A percentile compares a stretch with the other conserved stretches of the same genome.
phyloP scores from a whole-genome alignment of 495 filamentous ascomycete genomes.

The Lasiosphaeria hispida region DNA sequence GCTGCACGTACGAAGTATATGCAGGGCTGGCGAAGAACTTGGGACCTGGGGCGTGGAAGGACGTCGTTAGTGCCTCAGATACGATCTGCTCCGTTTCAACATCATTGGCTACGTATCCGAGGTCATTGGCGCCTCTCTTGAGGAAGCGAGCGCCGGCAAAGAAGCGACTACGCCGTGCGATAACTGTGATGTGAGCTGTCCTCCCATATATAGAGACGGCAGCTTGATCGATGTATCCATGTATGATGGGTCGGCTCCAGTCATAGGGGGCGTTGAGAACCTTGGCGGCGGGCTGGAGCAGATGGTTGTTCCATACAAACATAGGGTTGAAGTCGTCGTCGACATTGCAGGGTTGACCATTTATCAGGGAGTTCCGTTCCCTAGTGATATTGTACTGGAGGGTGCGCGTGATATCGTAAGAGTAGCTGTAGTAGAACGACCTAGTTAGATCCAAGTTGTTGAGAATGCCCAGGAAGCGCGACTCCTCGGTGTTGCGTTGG shows the following conservation, averaged over 20 bases:
- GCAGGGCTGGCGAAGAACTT: slow-evolving; percentile 81
- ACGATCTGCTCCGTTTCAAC: slow-evolving; percentile 99
- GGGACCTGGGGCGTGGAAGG: slow-evolving; percentile 89
- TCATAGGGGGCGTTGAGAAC: slow-evolving; percentile 78
- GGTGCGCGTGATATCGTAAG: slow-evolving; percentile 91
- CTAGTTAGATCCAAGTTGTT: slow-evolving; percentile 85
- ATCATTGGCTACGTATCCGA: slow-evolving; percentile 97
- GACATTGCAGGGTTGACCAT: slow-evolving; percentile 57
- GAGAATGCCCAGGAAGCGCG: slow-evolving; percentile 81
- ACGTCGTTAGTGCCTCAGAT: slow-evolving; percentile 87
- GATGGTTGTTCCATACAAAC: slow-evolving; percentile 96
- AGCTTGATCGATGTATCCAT: slow-evolving; percentile 92
- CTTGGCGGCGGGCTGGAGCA: slow-evolving; percentile 71
- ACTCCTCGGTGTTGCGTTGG: slow-evolving; percentile 78
- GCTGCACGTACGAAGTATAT: slow-evolving; percentile 95
- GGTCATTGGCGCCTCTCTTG: slow-evolving; percentile 91
- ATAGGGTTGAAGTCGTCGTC: slow-evolving; percentile 80
- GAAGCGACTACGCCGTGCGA: slow-evolving; percentile 86
- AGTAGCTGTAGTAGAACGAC: slow-evolving; percentile 98
- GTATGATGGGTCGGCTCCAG: slow-evolving; percentile 95
- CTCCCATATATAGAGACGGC: slow-evolving; percentile 81
- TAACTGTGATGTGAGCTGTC: slow-evolving; percentile 84
- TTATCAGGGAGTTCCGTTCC: slow-evolving; percentile 65
- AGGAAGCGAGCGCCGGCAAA: slow-evolving; percentile 94
- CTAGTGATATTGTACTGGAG: slow-evolving; percentile 89